Base-by-base conservation (phyloP, 768 basidiomycete species). In the Rhodocollybia butyracea region DNA sequence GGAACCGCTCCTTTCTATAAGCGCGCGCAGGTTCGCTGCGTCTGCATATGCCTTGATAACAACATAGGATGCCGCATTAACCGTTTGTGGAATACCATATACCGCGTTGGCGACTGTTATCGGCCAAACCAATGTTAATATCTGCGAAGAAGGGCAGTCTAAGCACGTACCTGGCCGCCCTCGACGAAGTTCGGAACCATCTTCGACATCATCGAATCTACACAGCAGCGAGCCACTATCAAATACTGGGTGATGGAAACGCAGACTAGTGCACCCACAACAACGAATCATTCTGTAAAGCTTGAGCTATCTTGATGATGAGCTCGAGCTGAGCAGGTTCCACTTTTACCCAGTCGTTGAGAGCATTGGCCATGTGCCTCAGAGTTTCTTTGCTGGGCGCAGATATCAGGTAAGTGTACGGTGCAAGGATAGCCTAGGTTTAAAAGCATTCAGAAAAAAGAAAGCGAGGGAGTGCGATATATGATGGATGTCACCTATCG, bases 21-120 rank as follows among this genome's bases (percentile, higher is more conserved):
- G 36, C 11, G 52, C 55, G 43, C 82, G 72, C 40, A 91, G 77
- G 11, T 75, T 73, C 59, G 88, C 83, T 1, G 97, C 79, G 60
- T 96, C 91, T 59, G 92, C 81, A 66, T 87, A 94, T 0, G 94
- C 96, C 47, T 92, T 81, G 66, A 98, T 98, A 66, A 96, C 98
- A 30, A 94, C 92, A 60, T 98, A 98, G 65, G 97, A 98, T 0
- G 96, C 96, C 0, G 89, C 86, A 67, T 99, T 99, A 72, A 99
- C 94, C 0, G 96, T 97, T 66, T 98, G 96, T 0, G 96, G 94
- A 2, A 97, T 73, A 1, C 96, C 96, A 62, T 96, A 99, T 61
- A 99, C 96, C 73, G 90, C 91, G 74, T 99, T 95, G 0, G 92
- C 85, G 24, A 95, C 95, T 87, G 36, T 19, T 15, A 53, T n/a